These are phyloP conservation scores for Paulownia fortunei DNA, from an alignment of 257 asterid genomes.

Conservation along the genomic window DNA sequence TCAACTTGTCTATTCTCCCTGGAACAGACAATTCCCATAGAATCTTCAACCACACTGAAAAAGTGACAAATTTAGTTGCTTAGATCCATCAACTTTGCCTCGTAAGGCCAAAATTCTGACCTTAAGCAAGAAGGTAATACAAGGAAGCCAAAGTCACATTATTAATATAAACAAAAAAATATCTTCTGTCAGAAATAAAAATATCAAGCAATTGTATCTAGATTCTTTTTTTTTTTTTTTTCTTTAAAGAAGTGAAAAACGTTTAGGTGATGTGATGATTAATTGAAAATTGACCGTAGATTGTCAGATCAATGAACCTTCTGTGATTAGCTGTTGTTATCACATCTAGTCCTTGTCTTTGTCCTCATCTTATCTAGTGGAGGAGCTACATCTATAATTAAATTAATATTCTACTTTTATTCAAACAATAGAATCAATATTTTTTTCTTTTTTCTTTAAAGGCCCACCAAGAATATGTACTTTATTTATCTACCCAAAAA, in stretches of 20 bases:
- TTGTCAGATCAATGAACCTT: background rate
- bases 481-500: slow-evolving; percentile 7
- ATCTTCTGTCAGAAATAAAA: background rate
- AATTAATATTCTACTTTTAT: background rate
- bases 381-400: background rate
- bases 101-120: background rate
- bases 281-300: background rate
- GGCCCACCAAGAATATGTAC: background rate
- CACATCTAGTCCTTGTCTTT: background rate
- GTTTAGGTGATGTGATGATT: slow-evolving; percentile 19
- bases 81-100: slow-evolving; percentile 17
- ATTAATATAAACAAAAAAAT: background rate
- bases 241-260: background rate
- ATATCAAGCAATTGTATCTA: background rate
- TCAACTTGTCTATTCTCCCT: slow-evolving; percentile 5
- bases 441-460: background rate
- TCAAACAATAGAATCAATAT: background rate
- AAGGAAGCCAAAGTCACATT: background rate
- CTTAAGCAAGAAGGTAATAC: background rate
- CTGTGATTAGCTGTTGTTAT: background rate
- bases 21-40: background rate
- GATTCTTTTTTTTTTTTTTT: background rate
- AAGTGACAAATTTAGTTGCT: background rate
- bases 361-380: background rate
- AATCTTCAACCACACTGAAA: background rate